A percentile compares a stretch with the other conserved stretches of the same genome.
Evolutionary conservation across 2,329 filamentous ascomycete species (phyloP).

Genomic region (Zymoseptoria passerinii): DNA sequence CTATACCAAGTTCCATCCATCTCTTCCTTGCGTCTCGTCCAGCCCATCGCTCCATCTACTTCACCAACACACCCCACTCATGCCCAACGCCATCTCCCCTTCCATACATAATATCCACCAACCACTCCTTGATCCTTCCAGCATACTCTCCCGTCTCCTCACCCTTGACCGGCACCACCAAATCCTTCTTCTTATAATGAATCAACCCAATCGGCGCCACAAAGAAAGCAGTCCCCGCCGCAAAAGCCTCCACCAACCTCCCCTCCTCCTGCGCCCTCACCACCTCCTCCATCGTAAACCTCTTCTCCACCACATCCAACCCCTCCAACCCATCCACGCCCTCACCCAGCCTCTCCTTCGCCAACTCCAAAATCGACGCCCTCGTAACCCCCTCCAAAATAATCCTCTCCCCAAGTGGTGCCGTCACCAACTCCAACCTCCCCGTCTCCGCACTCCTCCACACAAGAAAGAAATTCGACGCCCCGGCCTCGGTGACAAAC

Average conservation of each 20-base stretch:
- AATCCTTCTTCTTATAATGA: slow-evolving; percentile 37
- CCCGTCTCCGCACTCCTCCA: slow-evolving; percentile 53
- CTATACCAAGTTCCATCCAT: background rate
- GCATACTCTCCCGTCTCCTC: slow-evolving; percentile 38
- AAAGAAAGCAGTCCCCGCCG: slow-evolving; percentile 68
- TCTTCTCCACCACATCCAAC: slow-evolving; percentile 68
- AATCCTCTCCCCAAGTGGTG: slow-evolving; percentile 67
- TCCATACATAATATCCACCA: slow-evolving; percentile 44
- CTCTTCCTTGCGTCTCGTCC: background rate
- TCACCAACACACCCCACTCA: slow-evolving; percentile 41
- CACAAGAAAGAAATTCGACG: slow-evolving; percentile 84
- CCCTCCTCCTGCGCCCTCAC: slow-evolving; percentile 64
- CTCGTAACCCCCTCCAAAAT: slow-evolving; percentile 88
- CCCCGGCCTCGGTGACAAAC: slow-evolving; percentile 82
- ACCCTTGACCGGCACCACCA: slow-evolving; percentile 35
- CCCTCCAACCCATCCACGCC: slow-evolving; percentile 29
- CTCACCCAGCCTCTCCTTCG: slow-evolving; percentile 49
- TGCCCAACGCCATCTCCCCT: slow-evolving; percentile 29
- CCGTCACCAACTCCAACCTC: slow-evolving; percentile 67
- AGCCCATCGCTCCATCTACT: slow-evolving; percentile 23
- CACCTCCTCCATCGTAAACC: slow-evolving; percentile 74
- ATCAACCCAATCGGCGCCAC: slow-evolving; percentile 40
- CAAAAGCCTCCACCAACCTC: slow-evolving; percentile 74
- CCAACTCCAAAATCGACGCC: slow-evolving; percentile 67
- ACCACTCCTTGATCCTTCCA: slow-evolving; percentile 36